Evolutionary conservation across 805 yeast species (phyloP), one percentile per base, ranked within the genome.

Genomic region (Blastobotrys mokoenaii): DNA sequence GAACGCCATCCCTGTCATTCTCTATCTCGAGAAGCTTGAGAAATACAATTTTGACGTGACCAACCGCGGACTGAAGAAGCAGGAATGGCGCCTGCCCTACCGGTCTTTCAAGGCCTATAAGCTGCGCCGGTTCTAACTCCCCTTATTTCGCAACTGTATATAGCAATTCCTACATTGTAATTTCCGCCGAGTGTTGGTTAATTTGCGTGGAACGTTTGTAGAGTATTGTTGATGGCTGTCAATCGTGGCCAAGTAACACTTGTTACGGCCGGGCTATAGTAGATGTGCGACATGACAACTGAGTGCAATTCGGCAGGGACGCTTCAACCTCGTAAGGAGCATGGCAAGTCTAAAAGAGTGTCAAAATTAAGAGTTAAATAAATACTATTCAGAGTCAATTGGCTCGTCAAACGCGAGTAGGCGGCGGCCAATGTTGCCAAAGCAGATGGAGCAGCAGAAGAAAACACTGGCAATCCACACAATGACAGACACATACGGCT

Each of bases 41-140:
- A 72, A 70, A 49, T 55, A 63, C 48, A 84, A 83, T 59, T 85
- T 85, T 57, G 84, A 85, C 58, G 51, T 84, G 3, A 63, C 74
- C 40, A 59, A 61, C 53, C 67, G 68, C 12, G 67, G 64, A 37
- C 59, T 79, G 39, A 64, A 64, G 27, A 67, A 65, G 44, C 69
- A 71, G 47, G 85, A 80, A 52, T 82, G 87, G 87, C 67, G 77
- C 48, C 63, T 82, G 41, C 80, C 86, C 8, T 80, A 78, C 76
- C 67, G 72, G 15, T 66, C 80, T 6, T 82, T 75, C 63, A 62
- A 66, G 49, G 64, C 68, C 40, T 79, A 74, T 57, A 64, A 64
- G 47, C 58, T 52, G 42, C 62, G 30, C 27, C 27, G 27, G 8
- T 22, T 22, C 8, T 22, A 22, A 8, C 27, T n/a, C n/a, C n/a